A percentile compares a stretch with the other conserved stretches of the same genome.
Evolutionary conservation across 2,329 filamentous ascomycete genomes (phyloP).

Genomic region (Hypoxylon sp.): DNA sequence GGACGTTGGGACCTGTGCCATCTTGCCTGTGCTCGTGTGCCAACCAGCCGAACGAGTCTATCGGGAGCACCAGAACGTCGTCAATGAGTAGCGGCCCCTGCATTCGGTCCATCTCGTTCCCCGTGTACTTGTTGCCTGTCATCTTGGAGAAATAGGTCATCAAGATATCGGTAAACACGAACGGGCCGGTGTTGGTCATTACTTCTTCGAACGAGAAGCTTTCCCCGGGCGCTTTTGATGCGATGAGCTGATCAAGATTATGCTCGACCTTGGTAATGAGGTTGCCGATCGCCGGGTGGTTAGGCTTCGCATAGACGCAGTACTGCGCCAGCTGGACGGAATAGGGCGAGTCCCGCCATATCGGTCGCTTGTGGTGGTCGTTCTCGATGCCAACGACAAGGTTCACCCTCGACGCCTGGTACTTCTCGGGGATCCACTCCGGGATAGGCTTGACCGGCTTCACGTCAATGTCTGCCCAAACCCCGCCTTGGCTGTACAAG

Average conservation of each 20-base stretch:
- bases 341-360: conserved; percentile 70
- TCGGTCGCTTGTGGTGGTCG: conserved; percentile 58
- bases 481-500: conserved; percentile 75
- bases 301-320: conserved; percentile 79
- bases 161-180: conserved; percentile 49
- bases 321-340: conserved; percentile 82
- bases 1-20: conserved; percentile 23
- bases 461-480: conserved; percentile 78
- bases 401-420: conserved; percentile 69
- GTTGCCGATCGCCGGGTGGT: conserved; percentile 74
- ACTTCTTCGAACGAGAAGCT: conserved; percentile 48
- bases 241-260: conserved; percentile 42
- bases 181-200: conserved; percentile 50
- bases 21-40: conserved; percentile 30
- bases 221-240: conserved; percentile 30
- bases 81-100: conserved; percentile 49
- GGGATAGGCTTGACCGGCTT: conserved; percentile 71
- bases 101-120: conserved; percentile 48
- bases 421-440: conserved; percentile 73
- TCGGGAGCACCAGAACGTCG: conserved; percentile 52
- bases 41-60: conserved; percentile 43
- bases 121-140: conserved; percentile 46
- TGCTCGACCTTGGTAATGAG: conserved; percentile 73
- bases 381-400: conserved; percentile 79
- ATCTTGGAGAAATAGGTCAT: conserved; percentile 49